phyloP scores from a whole-genome alignment of 495 filamentous ascomycete species.

The Penicillium verhagenii region DNA sequence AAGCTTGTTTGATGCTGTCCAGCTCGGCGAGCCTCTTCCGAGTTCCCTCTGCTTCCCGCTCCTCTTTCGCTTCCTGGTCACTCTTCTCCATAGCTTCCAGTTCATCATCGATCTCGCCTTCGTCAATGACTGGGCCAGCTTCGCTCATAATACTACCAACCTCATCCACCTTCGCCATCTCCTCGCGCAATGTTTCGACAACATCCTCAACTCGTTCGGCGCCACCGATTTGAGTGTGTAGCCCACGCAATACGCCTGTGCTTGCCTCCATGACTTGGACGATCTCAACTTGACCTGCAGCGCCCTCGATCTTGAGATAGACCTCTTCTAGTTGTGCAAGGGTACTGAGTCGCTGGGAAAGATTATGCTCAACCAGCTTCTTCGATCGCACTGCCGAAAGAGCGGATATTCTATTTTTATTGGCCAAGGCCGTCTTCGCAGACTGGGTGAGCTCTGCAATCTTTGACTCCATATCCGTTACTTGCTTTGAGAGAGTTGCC shows the following conservation, averaged over 20 bases:
- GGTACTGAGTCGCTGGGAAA: slow-evolving; percentile 66
- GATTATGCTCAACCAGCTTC: slow-evolving; percentile 71
- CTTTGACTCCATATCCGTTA: slow-evolving; percentile 57
- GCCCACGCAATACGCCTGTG: slow-evolving; percentile 61
- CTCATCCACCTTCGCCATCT: slow-evolving; percentile 83
- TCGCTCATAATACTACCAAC: slow-evolving; percentile 74
- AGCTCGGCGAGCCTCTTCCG: slow-evolving; percentile 45
- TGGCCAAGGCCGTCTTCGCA: slow-evolving; percentile 65
- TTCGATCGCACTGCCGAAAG: slow-evolving; percentile 76
- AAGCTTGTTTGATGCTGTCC: slow-evolving; percentile 39
- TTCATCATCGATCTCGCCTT: slow-evolving; percentile 85
- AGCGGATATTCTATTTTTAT: slow-evolving; percentile 71
- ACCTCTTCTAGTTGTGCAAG: slow-evolving; percentile 82
- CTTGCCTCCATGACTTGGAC: slow-evolving; percentile 78
- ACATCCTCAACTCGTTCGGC: slow-evolving; percentile 73
- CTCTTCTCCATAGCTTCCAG: slow-evolving; percentile 71
- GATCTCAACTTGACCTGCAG: slow-evolving; percentile 76
- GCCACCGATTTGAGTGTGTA: slow-evolving; percentile 79
- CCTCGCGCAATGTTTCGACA: slow-evolving; percentile 68
- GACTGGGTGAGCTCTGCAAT: slow-evolving; percentile 47
- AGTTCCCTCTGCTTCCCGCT: slow-evolving; percentile 46
- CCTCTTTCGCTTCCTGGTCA: slow-evolving; percentile 57
- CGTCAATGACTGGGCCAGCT: slow-evolving; percentile 62
- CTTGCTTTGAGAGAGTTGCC: slow-evolving; percentile 58
- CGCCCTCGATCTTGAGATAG: slow-evolving; percentile 77